Base-by-base conservation (phyloP, 306 rosid genomes). In the Quercus alba region DNA sequence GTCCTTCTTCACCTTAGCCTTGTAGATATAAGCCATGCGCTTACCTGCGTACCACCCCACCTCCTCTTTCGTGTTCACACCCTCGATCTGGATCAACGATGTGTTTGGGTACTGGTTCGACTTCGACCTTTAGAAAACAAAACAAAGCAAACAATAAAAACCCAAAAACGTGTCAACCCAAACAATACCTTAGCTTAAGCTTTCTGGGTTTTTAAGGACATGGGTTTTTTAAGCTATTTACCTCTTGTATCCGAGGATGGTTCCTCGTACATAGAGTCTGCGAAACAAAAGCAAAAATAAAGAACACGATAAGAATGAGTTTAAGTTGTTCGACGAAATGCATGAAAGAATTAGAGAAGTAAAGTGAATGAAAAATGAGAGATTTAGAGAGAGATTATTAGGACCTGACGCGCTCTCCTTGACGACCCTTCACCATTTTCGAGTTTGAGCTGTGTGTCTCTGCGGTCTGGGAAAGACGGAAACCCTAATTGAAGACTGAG, bases 241-340 rank as follows among this genome's bases (percentile, higher is more conserved):
- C 98, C 98, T 92, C 82, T 94, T 94, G 93, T 89, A 94, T 67
- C 98, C 98, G 71, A 92, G 94, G 76, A 94, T 83, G 10, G 97
- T 89, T 46, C 97, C 98, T 81, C 97, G 86, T 20, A 86, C 85
- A 80, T 94, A 94, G 78, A 94, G 98, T 66, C 97, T 92, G 80
- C 17, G 7, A 38, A 64, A 68, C 30, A 56, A 57, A 1, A 76
- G 66, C 26, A 25, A 6, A 4, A 41, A 12, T 9, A 10, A 20
- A 21, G 15, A 59, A 59, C 30, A 41, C 12, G 12, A 0, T 41
- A 41, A 8, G 12, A 59, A 68, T n/a, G 13, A 69, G 21, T 20
- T 52, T 15, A 51, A 25, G 66, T 3, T 11, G 31, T 23, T 59
- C 5, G 66, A 59, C 25, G 66, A 59, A 59, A 23, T 20, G 3